phyloP scores from a whole-genome alignment of 192 early-diverging fungal genomes.

The Entomortierella beljakovae region DNA sequence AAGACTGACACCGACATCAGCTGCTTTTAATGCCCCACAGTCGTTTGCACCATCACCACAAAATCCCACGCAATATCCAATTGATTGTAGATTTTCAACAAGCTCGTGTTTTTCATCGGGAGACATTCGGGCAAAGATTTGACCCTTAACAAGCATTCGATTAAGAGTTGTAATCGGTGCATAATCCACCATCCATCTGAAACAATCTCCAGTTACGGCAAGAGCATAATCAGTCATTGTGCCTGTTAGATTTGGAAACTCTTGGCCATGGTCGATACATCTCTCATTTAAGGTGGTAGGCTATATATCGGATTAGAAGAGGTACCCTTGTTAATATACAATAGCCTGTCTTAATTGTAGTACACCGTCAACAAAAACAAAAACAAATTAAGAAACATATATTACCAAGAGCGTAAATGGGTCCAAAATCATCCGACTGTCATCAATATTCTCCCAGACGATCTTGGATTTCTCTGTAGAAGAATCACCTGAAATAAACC shows the following conservation, averaged over 20 bases:
- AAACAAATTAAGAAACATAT: not conserved
- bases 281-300: not conserved
- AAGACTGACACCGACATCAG: conserved; percentile 95
- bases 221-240: conserved; percentile 70
- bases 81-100: conserved; percentile 87
- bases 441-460: conserved; percentile 75
- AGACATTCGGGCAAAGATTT: conserved; percentile 97
- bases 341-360: not conserved
- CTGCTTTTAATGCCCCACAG: conserved; percentile 95
- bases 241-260: conserved; percentile 38
- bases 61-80: conserved; percentile 96
- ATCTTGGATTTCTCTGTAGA: conserved; percentile 64
- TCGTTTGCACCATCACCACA: conserved; percentile 99
- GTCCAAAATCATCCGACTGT: conserved; percentile 58
- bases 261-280: not conserved
- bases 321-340: not conserved
- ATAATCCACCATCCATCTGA: conserved; percentile 94
- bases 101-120: conserved; percentile 98
- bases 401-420: conserved; percentile 56
- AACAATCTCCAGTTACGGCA: conserved; percentile 98
- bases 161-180: conserved; percentile 47
- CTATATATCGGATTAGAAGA: not conserved
- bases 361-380: not conserved
- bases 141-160: conserved; percentile 87
- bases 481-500: conserved; percentile 66